These are phyloP conservation scores for Rhytidhysteron rufulum DNA, from an alignment of 2,329 filamentous ascomycete genomes.

Conservation along the genomic window DNA sequence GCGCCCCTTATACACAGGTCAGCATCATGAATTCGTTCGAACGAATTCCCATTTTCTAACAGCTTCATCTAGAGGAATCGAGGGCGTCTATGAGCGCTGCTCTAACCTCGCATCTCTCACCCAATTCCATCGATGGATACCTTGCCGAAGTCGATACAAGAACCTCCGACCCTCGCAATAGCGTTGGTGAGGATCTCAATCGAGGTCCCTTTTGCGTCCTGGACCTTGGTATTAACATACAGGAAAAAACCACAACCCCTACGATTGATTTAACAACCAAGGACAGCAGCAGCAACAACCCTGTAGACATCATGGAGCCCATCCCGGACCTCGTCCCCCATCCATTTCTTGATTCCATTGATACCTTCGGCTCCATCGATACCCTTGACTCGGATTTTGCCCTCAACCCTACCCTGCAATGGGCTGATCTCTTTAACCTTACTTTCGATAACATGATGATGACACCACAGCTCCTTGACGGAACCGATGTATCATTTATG, in stretches of 20 bases:
- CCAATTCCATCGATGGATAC: conserved; percentile 7
- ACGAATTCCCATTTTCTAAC: neutral
- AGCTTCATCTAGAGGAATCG: neutral
- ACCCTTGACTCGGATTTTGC: conserved; percentile 4
- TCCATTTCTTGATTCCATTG: neutral
- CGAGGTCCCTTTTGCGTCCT: conserved; percentile 4
- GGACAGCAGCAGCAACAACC: too few relatives aligned
- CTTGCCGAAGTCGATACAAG: conserved; percentile 6
- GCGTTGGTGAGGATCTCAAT: neutral
- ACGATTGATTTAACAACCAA: too few relatives aligned
- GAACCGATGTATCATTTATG: neutral
- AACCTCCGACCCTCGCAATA: conserved; percentile 1
- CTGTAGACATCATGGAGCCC: too few relatives aligned
- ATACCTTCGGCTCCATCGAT: neutral
- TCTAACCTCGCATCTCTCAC: neutral
- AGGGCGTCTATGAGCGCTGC: conserved; percentile 4
- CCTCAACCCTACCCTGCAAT: conserved; percentile 4
- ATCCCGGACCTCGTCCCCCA: neutral
- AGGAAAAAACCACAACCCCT: neutral
- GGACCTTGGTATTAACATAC: neutral
- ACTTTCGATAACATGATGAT: conserved; percentile 1
- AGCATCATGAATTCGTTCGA: neutral
- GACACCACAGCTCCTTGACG: neutral
- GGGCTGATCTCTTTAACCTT: conserved; percentile 7
- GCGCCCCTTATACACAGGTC: conserved; percentile 11